These are phyloP conservation scores for Tetrahymena elliotti DNA, from an alignment of 73 alveolate species.

Conservation along the genomic window DNA sequence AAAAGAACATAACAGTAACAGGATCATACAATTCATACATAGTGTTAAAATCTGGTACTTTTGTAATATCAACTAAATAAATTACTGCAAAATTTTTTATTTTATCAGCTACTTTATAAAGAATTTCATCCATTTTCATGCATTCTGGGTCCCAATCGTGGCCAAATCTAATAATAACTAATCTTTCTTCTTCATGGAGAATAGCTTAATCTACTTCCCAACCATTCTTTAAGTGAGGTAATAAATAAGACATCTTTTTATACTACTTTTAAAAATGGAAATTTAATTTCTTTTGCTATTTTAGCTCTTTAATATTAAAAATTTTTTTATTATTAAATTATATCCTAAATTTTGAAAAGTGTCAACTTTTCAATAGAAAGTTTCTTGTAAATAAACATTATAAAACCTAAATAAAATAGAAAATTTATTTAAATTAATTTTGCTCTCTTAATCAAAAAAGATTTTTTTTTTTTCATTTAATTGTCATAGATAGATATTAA, in stretches of 20 bases:
- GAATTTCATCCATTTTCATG: slow-evolving; percentile 97
- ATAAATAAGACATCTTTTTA: slow-evolving; percentile 90
- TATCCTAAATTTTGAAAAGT: not conserved
- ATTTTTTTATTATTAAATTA: too few relatives aligned
- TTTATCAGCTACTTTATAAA: slow-evolving; percentile 85
- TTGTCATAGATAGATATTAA: not conserved
- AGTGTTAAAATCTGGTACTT: slow-evolving; percentile 98
- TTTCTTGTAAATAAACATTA: not conserved
- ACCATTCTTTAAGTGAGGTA: slow-evolving; percentile 98
- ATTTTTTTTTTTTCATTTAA: too few relatives aligned
- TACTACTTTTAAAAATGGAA: slow-evolving; percentile 1
- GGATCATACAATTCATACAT: slow-evolving; percentile 99
- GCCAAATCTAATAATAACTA: slow-evolving; percentile 96
- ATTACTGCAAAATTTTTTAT: slow-evolving; percentile 92
- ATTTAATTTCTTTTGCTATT: not conserved
- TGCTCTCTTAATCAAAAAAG: not conserved
- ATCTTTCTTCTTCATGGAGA: slow-evolving; percentile 91
- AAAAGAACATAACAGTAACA: slow-evolving; percentile 97
- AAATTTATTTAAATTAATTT: not conserved
- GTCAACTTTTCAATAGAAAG: not conserved
- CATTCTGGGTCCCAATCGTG: slow-evolving; percentile 97
- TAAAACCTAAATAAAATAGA: not conserved
- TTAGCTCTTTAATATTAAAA: not conserved
- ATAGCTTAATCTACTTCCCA: slow-evolving; percentile 98
- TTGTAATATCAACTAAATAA: slow-evolving; percentile 93